Conservation (phyloP, 768 basidiomycete species). For the Suillus placidus region DNA sequence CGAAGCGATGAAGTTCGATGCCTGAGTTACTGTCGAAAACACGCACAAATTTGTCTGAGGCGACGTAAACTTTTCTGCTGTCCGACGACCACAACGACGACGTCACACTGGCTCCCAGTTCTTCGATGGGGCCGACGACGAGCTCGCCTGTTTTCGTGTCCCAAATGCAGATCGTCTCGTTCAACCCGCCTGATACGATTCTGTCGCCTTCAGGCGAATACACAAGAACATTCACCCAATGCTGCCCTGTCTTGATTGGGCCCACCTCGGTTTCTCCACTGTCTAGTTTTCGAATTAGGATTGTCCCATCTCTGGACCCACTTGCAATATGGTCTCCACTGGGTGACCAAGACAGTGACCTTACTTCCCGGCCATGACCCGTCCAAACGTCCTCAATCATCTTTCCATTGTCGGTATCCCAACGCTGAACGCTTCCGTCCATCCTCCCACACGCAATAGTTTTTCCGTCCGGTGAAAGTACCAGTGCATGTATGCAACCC, state of each 20-base stretch:
- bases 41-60: background rate
- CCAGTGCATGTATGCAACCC: background rate
- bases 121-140: background rate
- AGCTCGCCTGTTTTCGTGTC: background rate
- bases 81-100: background rate
- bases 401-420: background rate
- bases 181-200: background rate
- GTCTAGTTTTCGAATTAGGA: background rate
- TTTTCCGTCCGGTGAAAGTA: background rate
- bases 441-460: background rate
- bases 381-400: background rate
- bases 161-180: background rate
- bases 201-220: background rate
- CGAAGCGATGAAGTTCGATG: background rate
- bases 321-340: background rate
- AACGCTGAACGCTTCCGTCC: background rate
- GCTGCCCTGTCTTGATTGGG: background rate
- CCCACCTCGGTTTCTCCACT: background rate
- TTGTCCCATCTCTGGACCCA: background rate
- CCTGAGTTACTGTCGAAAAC: background rate
- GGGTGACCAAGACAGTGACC: background rate
- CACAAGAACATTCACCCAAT: background rate
- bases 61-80: background rate
- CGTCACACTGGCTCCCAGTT: background rate
- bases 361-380: background rate